Base-by-base conservation (phyloP, 331 rosid species). In the Malus hybrid region DNA sequence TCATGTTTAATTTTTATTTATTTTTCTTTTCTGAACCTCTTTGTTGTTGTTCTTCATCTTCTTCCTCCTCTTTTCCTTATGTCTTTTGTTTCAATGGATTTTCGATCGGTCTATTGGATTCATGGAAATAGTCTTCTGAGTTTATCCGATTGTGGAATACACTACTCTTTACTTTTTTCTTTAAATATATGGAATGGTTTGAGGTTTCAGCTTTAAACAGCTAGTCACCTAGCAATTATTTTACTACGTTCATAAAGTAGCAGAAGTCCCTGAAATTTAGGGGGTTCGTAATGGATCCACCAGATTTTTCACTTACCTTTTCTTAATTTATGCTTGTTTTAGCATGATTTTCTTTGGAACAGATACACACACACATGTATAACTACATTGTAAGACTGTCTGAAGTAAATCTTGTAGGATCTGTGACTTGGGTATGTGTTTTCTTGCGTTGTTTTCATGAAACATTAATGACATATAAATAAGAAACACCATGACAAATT, bases 71-170 rank as follows among this genome's bases (percentile, higher is more conserved):
- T 76, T 34, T 66, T 57, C 39, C 56, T 78, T 81, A n/a, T 60
- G 33, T 30, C 61, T 48, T 33, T 66, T 79, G 58, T 68, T 46
- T 57, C 66, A 11, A 68, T 34, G 63, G 63, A 66, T 85, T 64
- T 79, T 39, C 78, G 55, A 29, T 70, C 75, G 46, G 68, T 76
- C 81, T 82, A 64, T 68, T 39, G 64, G 65, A 78, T 67, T 74
- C 20, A 24, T 84, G 71, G 73, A 68, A 73, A 73, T 57, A 68
- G 33, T 32, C 57, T 75, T 63, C 73, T 72, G 12, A 50, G 57
- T 52, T 52, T 2, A 52, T 52, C 57, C 6, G 57, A 52, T 52
- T 52, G 4, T 16, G 57, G 20, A 16, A 16, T 16, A 16, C 57
- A 6, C 57, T 71, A 6, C 61, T 64, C 72, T 57, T 42, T 13